Percentiles rank a stretch among this genome's conserved stretches.
Conservation (phyloP, 2,329 filamentous ascomycete species). For the Cercospora berteroae region DNA sequence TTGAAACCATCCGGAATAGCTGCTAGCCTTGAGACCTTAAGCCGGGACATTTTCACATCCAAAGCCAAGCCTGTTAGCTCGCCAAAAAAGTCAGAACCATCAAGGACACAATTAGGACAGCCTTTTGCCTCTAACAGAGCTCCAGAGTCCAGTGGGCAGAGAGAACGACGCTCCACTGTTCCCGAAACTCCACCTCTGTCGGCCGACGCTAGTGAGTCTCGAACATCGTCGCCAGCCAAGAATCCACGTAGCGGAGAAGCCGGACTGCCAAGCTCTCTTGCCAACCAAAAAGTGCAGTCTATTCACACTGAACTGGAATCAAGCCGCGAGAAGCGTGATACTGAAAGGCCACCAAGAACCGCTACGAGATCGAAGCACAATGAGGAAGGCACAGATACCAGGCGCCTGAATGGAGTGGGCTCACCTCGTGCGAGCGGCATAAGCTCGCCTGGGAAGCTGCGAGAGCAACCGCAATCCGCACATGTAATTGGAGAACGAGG, state of each 20-base stretch:
- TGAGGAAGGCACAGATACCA: neutral
- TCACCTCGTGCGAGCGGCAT: neutral
- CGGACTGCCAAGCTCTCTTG: neutral
- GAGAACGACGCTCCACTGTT: conserved; percentile 4
- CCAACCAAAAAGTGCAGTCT: neutral
- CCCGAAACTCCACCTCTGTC: conserved; percentile 10
- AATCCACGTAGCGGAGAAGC: neutral
- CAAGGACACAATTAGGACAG: neutral
- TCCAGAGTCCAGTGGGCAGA: neutral
- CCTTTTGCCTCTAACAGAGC: neutral
- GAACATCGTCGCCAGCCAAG: neutral
- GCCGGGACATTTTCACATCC: neutral
- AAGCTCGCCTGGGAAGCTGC: neutral
- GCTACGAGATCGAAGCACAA: neutral
- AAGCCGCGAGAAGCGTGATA: neutral
- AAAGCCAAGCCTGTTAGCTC: neutral
- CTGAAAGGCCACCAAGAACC: neutral
- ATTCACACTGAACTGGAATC: neutral
- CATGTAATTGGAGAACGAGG: neutral
- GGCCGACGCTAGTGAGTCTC: neutral
- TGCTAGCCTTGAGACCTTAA: neutral
- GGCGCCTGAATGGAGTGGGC: neutral
- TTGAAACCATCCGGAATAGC: neutral
- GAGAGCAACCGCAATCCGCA: neutral
- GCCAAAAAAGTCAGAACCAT: neutral